Base-by-base conservation (phyloP, 2,329 filamentous ascomycete genomes). In the Colletotrichum sp. region DNA sequence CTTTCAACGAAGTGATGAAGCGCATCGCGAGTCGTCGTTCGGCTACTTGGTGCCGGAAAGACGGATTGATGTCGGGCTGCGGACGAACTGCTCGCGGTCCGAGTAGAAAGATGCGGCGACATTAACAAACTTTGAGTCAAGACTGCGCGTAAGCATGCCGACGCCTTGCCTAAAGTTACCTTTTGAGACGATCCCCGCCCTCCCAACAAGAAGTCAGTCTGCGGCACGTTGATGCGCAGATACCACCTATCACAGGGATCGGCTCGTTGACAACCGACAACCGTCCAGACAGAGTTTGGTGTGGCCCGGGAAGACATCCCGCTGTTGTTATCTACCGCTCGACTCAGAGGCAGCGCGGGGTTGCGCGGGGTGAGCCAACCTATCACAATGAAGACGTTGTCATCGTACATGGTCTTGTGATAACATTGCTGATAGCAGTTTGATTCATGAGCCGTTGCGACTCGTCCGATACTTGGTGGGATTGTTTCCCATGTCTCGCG, bases 311-410 rank as follows among this genome's bases (percentile, higher is more conserved):
- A 64, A 44, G 36, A 34, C 26, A 34, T 57, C 30, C 69, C 21
- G 32, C 57, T 9, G 21, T 30, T 21, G 64, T 18, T 52, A 57
- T 59, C 57, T 72, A 18, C 57, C 44, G 34, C 44, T 44, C 21
- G 32, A 28, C 10, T 30, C 21, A 18, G 32, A 44, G 10, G n/a
- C 13, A 26, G 63, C 39, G 69, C 63, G 69, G 72, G 70, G 69
- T 49, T 68, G n/a, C 44, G n/a, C 55, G 32, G 39, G 24, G 30
- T 34, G 32, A 26, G 12, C 16, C 24, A 24, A 64, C 73, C 64
- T 68, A 76, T 76, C 70, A 68, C 8, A 34, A 32, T 13, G 57
- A 13, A 12, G 70, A 28, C 64, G 30, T 76, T 73, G 70, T 64
- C 59, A 68, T 65, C 69, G 10, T 72, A 34, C 26, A 28, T 30